These are phyloP conservation scores for Rhizopogon sp. DNA, from an alignment of 768 basidiomycete species.

Conservation along the genomic window DNA sequence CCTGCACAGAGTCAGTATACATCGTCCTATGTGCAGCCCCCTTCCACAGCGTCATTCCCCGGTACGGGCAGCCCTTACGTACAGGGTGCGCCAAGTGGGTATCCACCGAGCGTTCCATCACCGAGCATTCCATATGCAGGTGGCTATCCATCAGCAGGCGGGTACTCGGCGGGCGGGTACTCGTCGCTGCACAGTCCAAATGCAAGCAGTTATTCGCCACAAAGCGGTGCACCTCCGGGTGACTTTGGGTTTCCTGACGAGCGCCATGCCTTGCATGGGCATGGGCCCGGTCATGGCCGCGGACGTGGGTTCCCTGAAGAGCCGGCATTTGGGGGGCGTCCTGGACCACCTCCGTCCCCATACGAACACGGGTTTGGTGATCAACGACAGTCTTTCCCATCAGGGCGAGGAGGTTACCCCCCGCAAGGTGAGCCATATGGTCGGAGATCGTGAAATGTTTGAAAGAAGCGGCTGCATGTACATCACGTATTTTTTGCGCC, in stretches of 20 bases:
- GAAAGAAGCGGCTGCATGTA: neutral
- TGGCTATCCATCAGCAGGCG: neutral
- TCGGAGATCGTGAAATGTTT: neutral
- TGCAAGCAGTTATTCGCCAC: neutral
- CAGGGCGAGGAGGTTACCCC: neutral
- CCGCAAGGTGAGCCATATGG: neutral
- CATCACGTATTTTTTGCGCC: neutral
- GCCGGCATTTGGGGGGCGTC: constrained; percentile 23
- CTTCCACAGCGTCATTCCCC: neutral
- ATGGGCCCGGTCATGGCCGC: constrained; percentile 22
- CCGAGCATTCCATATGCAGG: neutral
- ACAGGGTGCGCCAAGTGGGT: neutral
- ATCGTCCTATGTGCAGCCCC: constrained; percentile 16
- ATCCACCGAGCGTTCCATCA: neutral
- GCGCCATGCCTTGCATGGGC: constrained; percentile 12
- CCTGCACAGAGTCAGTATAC: constrained; percentile 25
- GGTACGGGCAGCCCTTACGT: neutral
- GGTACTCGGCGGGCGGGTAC: neutral
- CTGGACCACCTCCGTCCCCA: constrained; percentile 1
- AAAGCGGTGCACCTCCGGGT: constrained; percentile 16
- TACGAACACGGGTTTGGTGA: neutral
- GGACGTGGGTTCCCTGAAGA: constrained; percentile 35
- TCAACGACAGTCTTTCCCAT: neutral
- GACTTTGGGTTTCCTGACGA: constrained; percentile 8
- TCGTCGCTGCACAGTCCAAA: neutral